These are phyloP conservation scores for Mortierella sp. DNA, from an alignment of 371 early-diverging fungal genomes.

Conservation along the genomic window DNA sequence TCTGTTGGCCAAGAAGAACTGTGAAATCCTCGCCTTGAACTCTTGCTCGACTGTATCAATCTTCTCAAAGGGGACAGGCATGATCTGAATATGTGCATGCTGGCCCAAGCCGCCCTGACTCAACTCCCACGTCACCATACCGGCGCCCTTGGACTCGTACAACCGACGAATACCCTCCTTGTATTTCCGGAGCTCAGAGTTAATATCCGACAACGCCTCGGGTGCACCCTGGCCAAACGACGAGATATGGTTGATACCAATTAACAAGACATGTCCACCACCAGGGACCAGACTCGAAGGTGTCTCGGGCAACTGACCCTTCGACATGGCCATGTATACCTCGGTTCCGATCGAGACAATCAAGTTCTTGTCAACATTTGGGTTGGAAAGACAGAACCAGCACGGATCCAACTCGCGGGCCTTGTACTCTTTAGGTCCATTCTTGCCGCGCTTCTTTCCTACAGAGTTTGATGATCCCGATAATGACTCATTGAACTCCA, in stretches of 20 bases:
- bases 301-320: conserved; percentile 66
- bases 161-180: conserved; percentile 65
- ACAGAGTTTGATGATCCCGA: not conserved
- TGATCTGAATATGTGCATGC: conserved; percentile 80
- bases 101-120: conserved; percentile 67
- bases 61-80: conserved; percentile 63
- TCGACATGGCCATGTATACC: conserved; percentile 82
- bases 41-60: conserved; percentile 53
- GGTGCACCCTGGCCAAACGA: conserved; percentile 65
- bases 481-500: not conserved
- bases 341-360: conserved; percentile 81
- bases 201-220: conserved; percentile 60
- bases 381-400: conserved; percentile 93
- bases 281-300: conserved; percentile 65
- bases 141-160: conserved; percentile 66
- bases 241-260: conserved; percentile 81
- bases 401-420: conserved; percentile 66
- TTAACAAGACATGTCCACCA: conserved; percentile 79
- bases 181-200: conserved; percentile 72
- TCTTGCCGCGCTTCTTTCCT: not conserved
- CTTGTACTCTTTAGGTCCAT: not conserved
- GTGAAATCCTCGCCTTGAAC: conserved; percentile 29
- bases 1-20: conserved; percentile 60
- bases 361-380: conserved; percentile 84
- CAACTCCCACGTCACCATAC: conserved; percentile 81